Percentiles rank a stretch among this genome's conserved stretches.
These are phyloP conservation scores for Hippophae tibetana DNA, from an alignment of 306 rosid genomes.

Conservation along the genomic window DNA sequence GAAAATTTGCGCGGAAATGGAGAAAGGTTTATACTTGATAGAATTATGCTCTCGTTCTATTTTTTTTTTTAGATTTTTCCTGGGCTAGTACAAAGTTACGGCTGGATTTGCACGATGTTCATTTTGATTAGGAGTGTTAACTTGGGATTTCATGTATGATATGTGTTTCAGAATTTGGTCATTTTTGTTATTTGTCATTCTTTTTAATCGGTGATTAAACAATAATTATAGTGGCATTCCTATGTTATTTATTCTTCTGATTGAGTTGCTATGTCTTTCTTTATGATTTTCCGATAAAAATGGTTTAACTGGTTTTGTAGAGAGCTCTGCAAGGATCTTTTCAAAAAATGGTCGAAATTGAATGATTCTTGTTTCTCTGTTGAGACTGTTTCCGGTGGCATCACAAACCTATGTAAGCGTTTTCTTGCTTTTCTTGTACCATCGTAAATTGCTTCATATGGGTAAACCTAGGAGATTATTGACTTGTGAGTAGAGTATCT, in stretches of 20 bases:
- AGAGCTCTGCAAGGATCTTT: constrained; percentile 69
- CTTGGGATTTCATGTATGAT: background rate
- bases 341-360: constrained; percentile 65
- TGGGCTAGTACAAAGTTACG: no score
- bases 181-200: no score
- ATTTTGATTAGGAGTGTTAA: no score
- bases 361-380: constrained; percentile 57
- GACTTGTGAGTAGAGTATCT: background rate
- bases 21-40: no score
- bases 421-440: constrained; percentile 2
- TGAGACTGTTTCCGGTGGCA: constrained; percentile 78
- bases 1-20: background rate
- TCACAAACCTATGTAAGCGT: constrained; percentile 81
- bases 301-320: constrained; percentile 30
- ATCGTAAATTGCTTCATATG: background rate
- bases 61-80: no score
- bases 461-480: background rate
- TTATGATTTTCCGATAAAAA: background rate
- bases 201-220: no score
- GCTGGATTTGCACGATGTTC: no score
- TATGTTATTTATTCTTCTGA: background rate
- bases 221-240: background rate
- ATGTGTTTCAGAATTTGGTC: background rate
- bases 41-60: no score
- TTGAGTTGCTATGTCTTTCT: background rate